Percentiles rank a stretch among this genome's conserved stretches.
phyloP scores from a whole-genome alignment of 192 early-diverging fungal species.

The Gonapodya sp. region DNA sequence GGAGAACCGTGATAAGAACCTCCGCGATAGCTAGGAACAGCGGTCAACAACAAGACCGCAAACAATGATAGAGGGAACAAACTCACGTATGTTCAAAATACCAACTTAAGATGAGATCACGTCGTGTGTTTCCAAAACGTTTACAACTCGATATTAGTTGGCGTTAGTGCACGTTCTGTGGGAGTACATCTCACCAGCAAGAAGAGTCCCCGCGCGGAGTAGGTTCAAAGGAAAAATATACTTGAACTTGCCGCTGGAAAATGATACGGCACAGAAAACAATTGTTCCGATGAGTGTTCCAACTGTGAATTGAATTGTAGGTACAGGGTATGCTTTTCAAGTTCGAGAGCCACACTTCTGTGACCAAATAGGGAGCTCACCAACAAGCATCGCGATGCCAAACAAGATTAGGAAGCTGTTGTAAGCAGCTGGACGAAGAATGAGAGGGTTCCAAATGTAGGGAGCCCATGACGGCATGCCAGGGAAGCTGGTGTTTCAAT shows the following conservation, averaged over 20 bases:
- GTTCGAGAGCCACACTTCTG: no score
- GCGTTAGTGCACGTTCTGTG: no score
- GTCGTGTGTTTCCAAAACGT: no score
- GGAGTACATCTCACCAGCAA: no score
- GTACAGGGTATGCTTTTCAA: neutral
- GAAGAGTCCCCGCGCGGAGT: neutral
- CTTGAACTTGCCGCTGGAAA: neutral
- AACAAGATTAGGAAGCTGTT: neutral
- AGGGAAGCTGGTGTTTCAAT: neutral
- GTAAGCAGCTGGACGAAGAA: neutral
- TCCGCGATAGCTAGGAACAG: neutral
- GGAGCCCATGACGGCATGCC: neutral
- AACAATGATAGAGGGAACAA: neutral
- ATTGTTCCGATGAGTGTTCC: neutral
- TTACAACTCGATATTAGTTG: no score
- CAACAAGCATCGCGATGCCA: neutral
- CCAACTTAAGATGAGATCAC: no score
- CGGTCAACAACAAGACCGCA: neutral
- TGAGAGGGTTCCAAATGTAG: neutral
- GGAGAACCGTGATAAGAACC: neutral
- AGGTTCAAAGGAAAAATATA: neutral
- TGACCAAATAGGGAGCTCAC: neutral
- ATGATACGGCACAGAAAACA: neutral
- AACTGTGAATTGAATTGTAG: neutral
- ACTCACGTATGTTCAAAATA: neutral